Percentiles rank a stretch among this genome's conserved stretches.
Conservation (phyloP, 176 grass and related monocot species). For the Phoenix dactylifera region DNA sequence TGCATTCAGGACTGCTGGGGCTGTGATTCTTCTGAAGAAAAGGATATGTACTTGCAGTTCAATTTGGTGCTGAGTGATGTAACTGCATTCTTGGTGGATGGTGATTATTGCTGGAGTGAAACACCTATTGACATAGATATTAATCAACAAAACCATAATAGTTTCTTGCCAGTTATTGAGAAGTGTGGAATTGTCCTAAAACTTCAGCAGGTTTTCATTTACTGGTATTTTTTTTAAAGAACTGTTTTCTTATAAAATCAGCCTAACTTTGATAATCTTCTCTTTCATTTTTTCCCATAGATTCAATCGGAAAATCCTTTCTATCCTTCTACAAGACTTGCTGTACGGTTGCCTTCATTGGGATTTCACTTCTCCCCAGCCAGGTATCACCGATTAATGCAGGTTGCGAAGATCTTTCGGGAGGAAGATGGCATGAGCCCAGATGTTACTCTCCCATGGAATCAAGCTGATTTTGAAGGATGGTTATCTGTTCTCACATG, state of each 20-base stretch:
- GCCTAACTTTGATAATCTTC: constrained; percentile 6
- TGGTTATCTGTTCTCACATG: constrained; percentile 82
- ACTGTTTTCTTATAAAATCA: neutral
- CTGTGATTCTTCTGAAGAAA: constrained; percentile 54
- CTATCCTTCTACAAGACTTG: constrained; percentile 84
- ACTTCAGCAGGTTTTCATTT: constrained; percentile 73
- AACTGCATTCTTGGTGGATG: constrained; percentile 94
- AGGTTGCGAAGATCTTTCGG: constrained; percentile 77
- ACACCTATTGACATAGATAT: constrained; percentile 24
- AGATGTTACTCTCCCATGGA: constrained; percentile 55
- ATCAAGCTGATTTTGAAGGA: constrained; percentile 90
- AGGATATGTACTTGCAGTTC: constrained; percentile 90
- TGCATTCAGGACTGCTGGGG: constrained; percentile 80
- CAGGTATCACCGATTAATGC: constrained; percentile 90
- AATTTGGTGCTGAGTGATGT: constrained; percentile 93
- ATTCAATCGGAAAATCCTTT: constrained; percentile 81
- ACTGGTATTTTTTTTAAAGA: neutral
- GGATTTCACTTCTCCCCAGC: constrained; percentile 97
- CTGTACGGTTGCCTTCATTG: constrained; percentile 79
- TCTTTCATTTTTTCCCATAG: constrained; percentile 25
- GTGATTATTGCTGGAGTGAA: constrained; percentile 75
- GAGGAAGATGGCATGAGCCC: constrained; percentile 37
- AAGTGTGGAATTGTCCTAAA: constrained; percentile 88
- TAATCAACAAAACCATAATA: constrained; percentile 7
- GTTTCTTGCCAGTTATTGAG: constrained; percentile 80